phyloP scores from a whole-genome alignment of 495 filamentous ascomycete species.

The Paragyromitra xinjiangensis region DNA sequence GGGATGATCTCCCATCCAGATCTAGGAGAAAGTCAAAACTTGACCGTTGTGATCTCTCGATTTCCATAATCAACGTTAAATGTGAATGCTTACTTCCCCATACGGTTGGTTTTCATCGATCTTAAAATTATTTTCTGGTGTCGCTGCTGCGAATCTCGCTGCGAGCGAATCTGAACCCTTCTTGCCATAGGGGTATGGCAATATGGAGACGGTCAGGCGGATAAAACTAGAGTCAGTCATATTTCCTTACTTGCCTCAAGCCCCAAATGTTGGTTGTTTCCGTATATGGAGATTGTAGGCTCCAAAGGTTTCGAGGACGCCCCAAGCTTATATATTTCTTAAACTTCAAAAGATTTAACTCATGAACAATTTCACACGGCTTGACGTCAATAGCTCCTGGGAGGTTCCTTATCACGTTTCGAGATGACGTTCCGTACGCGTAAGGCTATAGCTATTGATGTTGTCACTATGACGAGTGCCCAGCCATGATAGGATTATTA shows the following conservation, averaged over 20 bases:
- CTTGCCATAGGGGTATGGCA: constrained; percentile 73
- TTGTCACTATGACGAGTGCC: constrained; percentile 20
- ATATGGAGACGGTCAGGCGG: constrained; percentile 65
- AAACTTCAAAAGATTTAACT: too few species aligned
- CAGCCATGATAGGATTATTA: constrained; percentile 9
- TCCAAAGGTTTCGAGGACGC: too few species aligned
- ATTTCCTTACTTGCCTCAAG: neutral
- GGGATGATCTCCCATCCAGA: constrained; percentile 87
- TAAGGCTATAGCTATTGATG: neutral
- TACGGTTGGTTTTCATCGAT: constrained; percentile 77
- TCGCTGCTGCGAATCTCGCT: constrained; percentile 72
- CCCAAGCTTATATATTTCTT: too few species aligned
- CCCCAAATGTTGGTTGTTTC: neutral
- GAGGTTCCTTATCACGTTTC: neutral
- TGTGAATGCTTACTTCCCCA: constrained; percentile 39
- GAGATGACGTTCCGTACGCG: neutral
- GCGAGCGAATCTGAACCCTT: constrained; percentile 76
- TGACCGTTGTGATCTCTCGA: neutral
- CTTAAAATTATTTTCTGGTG: constrained; percentile 70
- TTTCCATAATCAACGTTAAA: neutral
- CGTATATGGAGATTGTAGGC: too few species aligned
- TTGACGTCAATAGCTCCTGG: too few species aligned
- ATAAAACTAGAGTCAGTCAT: constrained; percentile 57
- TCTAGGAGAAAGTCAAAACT: constrained; percentile 58
- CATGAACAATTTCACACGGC: too few species aligned